These are phyloP conservation scores for Eucalyptus guilfoylei DNA, from an alignment of 345 rosid species.

Conservation along the genomic window DNA sequence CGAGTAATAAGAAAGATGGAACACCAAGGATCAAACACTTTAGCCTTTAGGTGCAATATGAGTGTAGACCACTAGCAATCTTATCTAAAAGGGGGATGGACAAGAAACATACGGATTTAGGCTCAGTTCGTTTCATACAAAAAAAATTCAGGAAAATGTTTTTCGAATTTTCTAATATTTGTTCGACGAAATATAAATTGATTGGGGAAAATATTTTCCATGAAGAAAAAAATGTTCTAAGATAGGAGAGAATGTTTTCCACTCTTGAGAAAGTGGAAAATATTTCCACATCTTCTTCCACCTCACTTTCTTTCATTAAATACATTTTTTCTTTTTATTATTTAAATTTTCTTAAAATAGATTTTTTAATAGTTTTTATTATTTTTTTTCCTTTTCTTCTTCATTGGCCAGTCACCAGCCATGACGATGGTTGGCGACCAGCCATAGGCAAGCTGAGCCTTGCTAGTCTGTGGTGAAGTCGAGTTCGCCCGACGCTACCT, in stretches of 20 bases:
- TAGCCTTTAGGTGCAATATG: neutral
- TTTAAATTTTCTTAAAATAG: too few species aligned
- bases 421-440: fast-evolving
- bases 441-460: fast-evolving
- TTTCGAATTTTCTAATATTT: fast-evolving
- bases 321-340: too few species aligned
- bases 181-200: fast-evolving
- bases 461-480: fast-evolving
- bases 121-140: fast-evolving
- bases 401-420: fast-evolving
- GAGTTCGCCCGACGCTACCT: fast-evolving
- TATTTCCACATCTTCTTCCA: too few species aligned
- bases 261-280: too few species aligned
- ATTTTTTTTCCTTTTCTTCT: too few species aligned
- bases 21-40: neutral
- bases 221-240: too few species aligned
- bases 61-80: neutral
- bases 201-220: fast-evolving
- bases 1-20: neutral
- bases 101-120: fast-evolving
- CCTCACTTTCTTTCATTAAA: too few species aligned
- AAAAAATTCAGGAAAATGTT: too few species aligned
- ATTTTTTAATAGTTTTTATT: too few species aligned
- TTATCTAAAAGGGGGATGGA: too few species aligned
- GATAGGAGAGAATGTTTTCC: too few species aligned